These are phyloP conservation scores for Pythium coloratum DNA, from an alignment of 352 stramenopile genomes.

Conservation along the genomic window DNA sequence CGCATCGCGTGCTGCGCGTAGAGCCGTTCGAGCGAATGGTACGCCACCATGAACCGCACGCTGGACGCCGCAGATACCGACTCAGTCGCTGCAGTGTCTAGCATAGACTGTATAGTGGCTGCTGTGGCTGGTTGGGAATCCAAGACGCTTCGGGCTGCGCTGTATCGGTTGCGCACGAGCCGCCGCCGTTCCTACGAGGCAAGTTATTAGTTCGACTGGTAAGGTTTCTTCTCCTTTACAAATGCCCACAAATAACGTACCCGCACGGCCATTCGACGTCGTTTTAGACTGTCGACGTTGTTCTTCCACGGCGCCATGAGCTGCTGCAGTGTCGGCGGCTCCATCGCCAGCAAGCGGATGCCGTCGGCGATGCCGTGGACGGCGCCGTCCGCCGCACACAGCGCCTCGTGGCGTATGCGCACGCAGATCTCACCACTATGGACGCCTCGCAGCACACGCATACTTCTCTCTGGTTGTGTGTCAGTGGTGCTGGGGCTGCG, in stretches of 20 bases:
- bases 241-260: constrained; percentile 2
- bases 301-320: constrained; percentile 25
- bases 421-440: constrained; percentile 54
- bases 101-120: not conserved
- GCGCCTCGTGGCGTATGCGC: constrained; percentile 26
- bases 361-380: not conserved
- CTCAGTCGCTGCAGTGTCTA: not conserved
- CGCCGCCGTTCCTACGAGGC: constrained; percentile 3
- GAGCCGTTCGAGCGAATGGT: constrained; percentile 30
- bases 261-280: constrained; percentile 26
- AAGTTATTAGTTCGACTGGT: not conserved
- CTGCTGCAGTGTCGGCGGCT: constrained; percentile 32
- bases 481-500: not conserved
- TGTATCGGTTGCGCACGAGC: constrained; percentile 12
- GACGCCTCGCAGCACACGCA: constrained; percentile 13
- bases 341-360: constrained; percentile 25
- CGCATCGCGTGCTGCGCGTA: constrained; percentile 36
- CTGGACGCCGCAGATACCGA: not conserved
- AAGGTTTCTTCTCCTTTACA: too few relatives aligned
- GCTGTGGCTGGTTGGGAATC: not conserved
- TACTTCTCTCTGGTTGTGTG: not conserved
- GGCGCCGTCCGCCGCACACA: constrained; percentile 26
- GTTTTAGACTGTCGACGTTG: constrained; percentile 30
- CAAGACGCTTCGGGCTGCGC: not conserved
- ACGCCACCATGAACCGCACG: constrained; percentile 28